These are phyloP conservation scores for Podaxis mareebaensis DNA, from an alignment of 768 basidiomycete species.

Conservation along the genomic window DNA sequence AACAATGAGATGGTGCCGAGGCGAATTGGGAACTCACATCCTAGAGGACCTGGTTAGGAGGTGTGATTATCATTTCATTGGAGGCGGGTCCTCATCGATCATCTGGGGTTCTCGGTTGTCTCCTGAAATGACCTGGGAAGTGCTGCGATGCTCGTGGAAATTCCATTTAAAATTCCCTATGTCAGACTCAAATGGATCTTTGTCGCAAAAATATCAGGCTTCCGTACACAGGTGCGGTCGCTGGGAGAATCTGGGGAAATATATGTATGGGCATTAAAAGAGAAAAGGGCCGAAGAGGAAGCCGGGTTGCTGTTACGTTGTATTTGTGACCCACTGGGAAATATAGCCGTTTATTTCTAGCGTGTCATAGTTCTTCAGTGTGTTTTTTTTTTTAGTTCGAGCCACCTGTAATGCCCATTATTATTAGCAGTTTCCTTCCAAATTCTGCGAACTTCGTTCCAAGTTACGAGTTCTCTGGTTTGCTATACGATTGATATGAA, in stretches of 20 bases:
- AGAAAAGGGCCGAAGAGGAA: no score
- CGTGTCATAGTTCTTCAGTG: no score
- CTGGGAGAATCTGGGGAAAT: no score
- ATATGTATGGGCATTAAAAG: no score
- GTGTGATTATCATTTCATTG: neutral
- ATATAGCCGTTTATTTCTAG: no score
- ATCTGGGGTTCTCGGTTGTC: neutral
- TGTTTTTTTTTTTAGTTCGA: neutral
- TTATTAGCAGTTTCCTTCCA: no score
- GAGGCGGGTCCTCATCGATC: neutral
- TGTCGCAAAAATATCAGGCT: neutral
- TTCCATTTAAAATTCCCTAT: neutral
- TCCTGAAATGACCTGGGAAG: neutral
- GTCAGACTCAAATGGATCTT: neutral
- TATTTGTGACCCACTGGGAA: no score
- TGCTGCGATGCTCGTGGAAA: neutral
- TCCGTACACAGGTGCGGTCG: neutral
- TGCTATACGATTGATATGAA: neutral
- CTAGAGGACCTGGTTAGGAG: neutral
- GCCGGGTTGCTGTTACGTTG: no score
- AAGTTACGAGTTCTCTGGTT: neutral
- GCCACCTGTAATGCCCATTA: neutral
- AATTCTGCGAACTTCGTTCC: neutral
- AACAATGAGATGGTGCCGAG: neutral
- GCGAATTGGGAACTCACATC: neutral